Evolutionary conservation across 2,329 filamentous ascomycete species (phyloP).

Genomic region (Lasiodiplodia theobromae): DNA sequence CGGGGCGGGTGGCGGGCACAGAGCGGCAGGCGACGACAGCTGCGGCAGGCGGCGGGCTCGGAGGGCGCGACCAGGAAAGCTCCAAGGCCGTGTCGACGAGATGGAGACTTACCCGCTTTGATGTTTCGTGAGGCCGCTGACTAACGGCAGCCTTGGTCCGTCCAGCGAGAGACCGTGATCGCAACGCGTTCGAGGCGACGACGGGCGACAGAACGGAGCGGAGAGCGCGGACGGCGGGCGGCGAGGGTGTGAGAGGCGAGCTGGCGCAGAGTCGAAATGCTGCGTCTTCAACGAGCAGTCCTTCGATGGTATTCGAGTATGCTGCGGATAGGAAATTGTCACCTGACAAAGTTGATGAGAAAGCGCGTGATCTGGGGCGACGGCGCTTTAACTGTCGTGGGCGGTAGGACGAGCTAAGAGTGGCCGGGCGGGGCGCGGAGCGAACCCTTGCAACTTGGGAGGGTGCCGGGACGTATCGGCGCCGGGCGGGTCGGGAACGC

Average conservation of each 20-base stretch:
- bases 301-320: constrained; percentile 10
- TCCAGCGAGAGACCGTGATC: constrained; percentile 23
- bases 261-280: neutral
- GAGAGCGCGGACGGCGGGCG: neutral
- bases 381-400: constrained; percentile 2
- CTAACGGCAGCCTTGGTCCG: constrained; percentile 27
- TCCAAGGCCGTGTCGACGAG: constrained; percentile 16
- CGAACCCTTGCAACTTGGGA: neutral
- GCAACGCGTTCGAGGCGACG: constrained; percentile 8
- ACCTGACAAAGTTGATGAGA: constrained; percentile 2
- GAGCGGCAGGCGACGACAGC: neutral
- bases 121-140: constrained; percentile 28
- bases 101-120: constrained; percentile 30
- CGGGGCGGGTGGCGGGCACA: neutral
- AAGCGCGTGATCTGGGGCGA: constrained; percentile 11
- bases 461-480: constrained; percentile 11
- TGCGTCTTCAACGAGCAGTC: constrained; percentile 14
- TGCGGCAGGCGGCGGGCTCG: constrained; percentile 2
- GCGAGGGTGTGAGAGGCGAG: neutral
- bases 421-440: constrained; percentile 4
- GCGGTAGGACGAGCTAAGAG: constrained; percentile 14
- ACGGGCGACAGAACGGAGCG: neutral
- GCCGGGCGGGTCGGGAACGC: constrained; percentile 25
- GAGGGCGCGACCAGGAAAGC: constrained; percentile 12
- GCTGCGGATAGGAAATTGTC: constrained; percentile 3